Percentiles rank a stretch among this genome's conserved stretches.
phyloP scores from a whole-genome alignment of 768 basidiomycete genomes.

The Russula brevipes region DNA sequence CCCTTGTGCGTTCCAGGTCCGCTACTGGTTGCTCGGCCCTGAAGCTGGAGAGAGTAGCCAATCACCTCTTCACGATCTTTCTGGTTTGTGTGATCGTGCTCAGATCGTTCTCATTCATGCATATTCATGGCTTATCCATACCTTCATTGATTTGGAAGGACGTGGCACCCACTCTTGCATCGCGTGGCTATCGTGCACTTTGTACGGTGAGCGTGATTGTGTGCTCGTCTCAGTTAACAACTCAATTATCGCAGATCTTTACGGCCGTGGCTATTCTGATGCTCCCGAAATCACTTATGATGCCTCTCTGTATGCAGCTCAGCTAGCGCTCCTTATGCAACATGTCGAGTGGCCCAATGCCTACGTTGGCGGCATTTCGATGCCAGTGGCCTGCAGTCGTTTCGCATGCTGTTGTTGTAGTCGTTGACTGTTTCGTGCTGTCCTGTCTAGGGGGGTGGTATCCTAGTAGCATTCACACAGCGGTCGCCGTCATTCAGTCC shows the following conservation, averaged over 20 bases:
- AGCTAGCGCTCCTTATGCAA: constrained; percentile 78
- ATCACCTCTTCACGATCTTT: background rate
- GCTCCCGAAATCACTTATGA: constrained; percentile 69
- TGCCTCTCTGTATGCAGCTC: constrained; percentile 57
- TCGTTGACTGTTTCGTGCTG: background rate
- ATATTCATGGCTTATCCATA: constrained; percentile 69
- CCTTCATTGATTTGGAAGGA: constrained; percentile 76
- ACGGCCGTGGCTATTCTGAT: constrained; percentile 79
- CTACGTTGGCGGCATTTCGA: constrained; percentile 63
- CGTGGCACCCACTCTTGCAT: constrained; percentile 58
- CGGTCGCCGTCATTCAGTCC: too few species aligned
- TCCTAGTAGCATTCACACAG: constrained; percentile 69
- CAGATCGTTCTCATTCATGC: constrained; percentile 76
- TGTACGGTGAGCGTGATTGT: constrained; percentile 48
- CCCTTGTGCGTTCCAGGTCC: constrained; percentile 40
- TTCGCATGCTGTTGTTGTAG: background rate
- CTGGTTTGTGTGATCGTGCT: background rate
- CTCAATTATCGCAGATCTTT: constrained; percentile 49
- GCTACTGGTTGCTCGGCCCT: constrained; percentile 77
- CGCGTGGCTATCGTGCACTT: constrained; percentile 64
- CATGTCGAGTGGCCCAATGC: constrained; percentile 68
- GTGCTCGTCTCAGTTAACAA: background rate
- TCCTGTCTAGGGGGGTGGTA: constrained; percentile 56
- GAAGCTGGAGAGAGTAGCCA: constrained; percentile 53
- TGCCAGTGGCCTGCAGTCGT: constrained; percentile 49